Base-by-base conservation (phyloP, 2,329 filamentous ascomycete species). In the Fusarium sambucinum region DNA sequence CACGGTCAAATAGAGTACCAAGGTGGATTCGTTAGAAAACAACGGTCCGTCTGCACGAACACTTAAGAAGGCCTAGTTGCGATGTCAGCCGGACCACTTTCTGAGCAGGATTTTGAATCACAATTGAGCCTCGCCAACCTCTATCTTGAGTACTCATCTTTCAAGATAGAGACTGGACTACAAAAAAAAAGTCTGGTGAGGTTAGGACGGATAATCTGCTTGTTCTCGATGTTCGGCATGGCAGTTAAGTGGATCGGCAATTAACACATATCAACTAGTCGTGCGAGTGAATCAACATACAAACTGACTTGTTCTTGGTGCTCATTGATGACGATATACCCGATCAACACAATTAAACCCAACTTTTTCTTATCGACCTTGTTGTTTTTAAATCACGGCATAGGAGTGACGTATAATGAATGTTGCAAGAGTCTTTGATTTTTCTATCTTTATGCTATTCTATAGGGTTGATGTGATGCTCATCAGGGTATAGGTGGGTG, bases 401-500 rank as follows among this genome's bases (percentile, higher is more conserved):
- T 6, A n/a, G 17, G n/a, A 3, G n/a, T 3, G 16, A 4, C 2
- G 13, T 19, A 2, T n/a, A 12, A 6, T 21, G 17, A 35, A 52
- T 19, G 11, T 33, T 50, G 48, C 44, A 38, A 59, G 57, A 57
- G 53, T 17, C 71, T 50, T 50, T 37, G 38, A 50, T 56, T 59
- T 37, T 45, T 55, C 38, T 64, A 60, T 72, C 53, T 69, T 66
- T 59, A 29, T 55, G 55, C 58, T 63, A 38, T 66, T 61, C 58
- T 65, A 66, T 53, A 33, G 42, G 32, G 16, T 55, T 72, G 73
- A 75, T 75, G 71, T 71, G 72, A 75, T 75, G 71, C 69, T 69
- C 74, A 75, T 73, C 73, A 68, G 68, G 74, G 74, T 76, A 76
- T 76, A 76, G 61, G 66, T 67, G 33, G 67, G 51, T 42, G 47